Conservation (phyloP, 345 rosid genomes). For the Brassica napus region DNA sequence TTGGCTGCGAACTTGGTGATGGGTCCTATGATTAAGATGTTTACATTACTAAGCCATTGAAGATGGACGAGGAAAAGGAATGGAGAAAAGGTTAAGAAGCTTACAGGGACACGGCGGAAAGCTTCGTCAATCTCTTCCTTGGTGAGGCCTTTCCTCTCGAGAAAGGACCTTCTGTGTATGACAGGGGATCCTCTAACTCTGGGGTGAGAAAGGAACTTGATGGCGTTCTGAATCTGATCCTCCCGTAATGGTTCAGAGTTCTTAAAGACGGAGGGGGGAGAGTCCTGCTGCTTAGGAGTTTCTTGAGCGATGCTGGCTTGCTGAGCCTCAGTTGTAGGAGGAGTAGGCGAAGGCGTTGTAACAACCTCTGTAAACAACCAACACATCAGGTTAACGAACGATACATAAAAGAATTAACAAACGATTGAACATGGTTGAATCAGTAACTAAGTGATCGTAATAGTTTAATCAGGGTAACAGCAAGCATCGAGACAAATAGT, state of each 20-base stretch:
- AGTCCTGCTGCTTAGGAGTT: conserved; percentile 40
- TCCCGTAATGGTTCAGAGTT: conserved; percentile 91
- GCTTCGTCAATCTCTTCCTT: conserved; percentile 99
- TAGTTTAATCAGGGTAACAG: neutral
- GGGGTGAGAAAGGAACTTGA: conserved; percentile 94
- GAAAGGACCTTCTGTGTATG: conserved; percentile 85
- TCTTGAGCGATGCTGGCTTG: conserved; percentile 49
- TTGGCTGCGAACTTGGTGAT: conserved; percentile 65
- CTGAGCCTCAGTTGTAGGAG: conserved; percentile 47
- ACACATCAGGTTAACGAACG: neutral
- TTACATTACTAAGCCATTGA: conserved; percentile 21
- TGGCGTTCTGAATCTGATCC: conserved; percentile 93
- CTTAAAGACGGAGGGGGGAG: conserved; percentile 67
- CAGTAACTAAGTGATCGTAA: neutral
- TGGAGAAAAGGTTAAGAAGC: conserved; percentile 13
- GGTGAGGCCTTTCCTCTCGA: conserved; percentile 93
- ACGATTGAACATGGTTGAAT: conserved; percentile 1
- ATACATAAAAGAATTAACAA: neutral
- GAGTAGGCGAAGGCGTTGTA: conserved; percentile 23
- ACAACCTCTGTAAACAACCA: conserved; percentile 47
- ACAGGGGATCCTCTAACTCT: conserved; percentile 92
- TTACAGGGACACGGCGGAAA: conserved; percentile 88
- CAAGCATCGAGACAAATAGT: neutral
- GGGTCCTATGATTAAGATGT: conserved; percentile 62
- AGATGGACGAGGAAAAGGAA: neutral